Evolutionary conservation across 345 rosid species (phyloP), one percentile per base, ranked within the genome.

Genomic region (Eucalyptus cladocalyx): DNA sequence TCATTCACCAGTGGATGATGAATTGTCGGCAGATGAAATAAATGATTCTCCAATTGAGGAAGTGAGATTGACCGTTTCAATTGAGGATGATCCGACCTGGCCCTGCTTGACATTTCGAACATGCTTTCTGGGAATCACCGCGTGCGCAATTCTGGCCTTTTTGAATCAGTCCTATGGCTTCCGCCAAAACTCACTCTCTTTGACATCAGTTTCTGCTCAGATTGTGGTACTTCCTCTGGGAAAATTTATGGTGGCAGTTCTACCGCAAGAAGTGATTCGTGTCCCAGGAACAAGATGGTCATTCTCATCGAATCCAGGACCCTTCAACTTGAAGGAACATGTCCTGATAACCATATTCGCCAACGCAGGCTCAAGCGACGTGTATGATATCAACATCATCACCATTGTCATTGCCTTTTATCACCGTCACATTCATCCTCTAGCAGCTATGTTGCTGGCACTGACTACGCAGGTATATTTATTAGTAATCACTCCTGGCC

Each of bases 321-420:
- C 95, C 34, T 94, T 94, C 89, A 95, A 92, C 91, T 45, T 93
- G n/a, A 95, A 94, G 86, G 95, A 95, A 80, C 95, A 94, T 83
- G 95, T 93, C 43, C 89, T 95, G 17, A 92, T 95, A 90, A 94
- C 95, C 34, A 94, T 95, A 69, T 93, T 94, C 8, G 93, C 94
- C 5, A 93, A 92, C 42, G 58, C 94, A 3, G 94, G 96, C 47
- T 93, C 94, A 6, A 91, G 30, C 7, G 2, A 54, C 11, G 94
- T 90, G 26, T 92, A 90, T 81, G 95, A 95, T 3, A 91, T 95
- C 13, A 86, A 67, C 56, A 93, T 94, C n/a, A 88, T 94, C 40
- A 93, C 95, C 37, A 89, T 92, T 26, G 88, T 93, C 80, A 90
- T 88, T 80, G 93, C 94, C 24, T 93, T 94, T 83, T 94, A 94